Conservation (phyloP, 352 stramenopile genomes). For the Pythium phragmiticola region DNA sequence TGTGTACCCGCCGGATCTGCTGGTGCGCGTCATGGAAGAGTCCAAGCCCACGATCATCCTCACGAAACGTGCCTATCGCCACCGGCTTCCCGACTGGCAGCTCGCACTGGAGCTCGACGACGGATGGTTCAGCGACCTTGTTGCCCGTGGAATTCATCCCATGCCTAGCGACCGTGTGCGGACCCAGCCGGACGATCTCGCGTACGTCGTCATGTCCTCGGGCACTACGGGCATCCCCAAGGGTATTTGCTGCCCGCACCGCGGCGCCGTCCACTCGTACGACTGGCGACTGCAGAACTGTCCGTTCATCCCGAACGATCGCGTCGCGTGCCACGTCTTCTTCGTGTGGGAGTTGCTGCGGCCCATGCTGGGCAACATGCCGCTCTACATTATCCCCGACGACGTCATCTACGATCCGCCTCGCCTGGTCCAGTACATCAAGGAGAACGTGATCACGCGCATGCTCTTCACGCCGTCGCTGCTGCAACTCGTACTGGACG, state of each 20-base stretch:
- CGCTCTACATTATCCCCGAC: slow-evolving; percentile 91
- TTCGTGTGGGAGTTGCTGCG: slow-evolving; percentile 94
- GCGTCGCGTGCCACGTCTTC: slow-evolving; percentile 92
- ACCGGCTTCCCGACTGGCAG: slow-evolving; percentile 68
- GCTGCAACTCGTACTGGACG: slow-evolving; percentile 86
- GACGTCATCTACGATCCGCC: slow-evolving; percentile 91
- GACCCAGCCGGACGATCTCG: slow-evolving; percentile 83
- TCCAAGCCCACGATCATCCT: slow-evolving; percentile 86
- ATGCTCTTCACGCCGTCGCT: slow-evolving; percentile 94
- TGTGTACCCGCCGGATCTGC: slow-evolving; percentile 88
- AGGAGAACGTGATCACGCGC: slow-evolving; percentile 78
- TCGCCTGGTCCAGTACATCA: slow-evolving; percentile 78
- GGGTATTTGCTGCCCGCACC: slow-evolving; percentile 92
- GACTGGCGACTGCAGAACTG: slow-evolving; percentile 84
- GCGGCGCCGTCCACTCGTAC: slow-evolving; percentile 92
- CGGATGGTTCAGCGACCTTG: slow-evolving; percentile 42
- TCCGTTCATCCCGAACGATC: slow-evolving; percentile 67
- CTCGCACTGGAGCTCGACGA: slow-evolving; percentile 65
- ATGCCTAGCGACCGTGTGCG: slow-evolving; percentile 62
- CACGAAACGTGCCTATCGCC: slow-evolving; percentile 75
- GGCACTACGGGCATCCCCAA: slow-evolving; percentile 92
- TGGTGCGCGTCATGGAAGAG: slow-evolving; percentile 88
- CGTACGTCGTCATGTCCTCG: slow-evolving; percentile 93
- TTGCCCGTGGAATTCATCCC: slow-evolving; percentile 28
- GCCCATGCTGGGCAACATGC: slow-evolving; percentile 86